These are phyloP conservation scores for Pythium guiyangense DNA, from an alignment of 352 stramenopile genomes.

Conservation along the genomic window DNA sequence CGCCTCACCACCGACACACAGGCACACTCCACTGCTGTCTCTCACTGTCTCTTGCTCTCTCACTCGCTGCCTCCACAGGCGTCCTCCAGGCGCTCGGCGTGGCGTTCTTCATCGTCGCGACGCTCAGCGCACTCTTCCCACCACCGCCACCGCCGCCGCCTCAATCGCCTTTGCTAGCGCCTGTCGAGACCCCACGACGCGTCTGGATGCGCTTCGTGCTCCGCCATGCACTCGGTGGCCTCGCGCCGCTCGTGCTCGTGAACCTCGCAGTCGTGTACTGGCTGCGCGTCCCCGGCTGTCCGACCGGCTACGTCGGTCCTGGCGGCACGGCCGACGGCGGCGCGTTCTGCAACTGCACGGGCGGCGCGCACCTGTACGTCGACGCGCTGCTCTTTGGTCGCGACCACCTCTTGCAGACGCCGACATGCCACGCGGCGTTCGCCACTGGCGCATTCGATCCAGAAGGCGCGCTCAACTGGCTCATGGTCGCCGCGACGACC, in stretches of 20 bases:
- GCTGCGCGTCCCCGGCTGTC: slow-evolving; percentile 58
- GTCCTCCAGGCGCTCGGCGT: too few species aligned
- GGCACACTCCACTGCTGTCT: neutral
- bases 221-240: slow-evolving; percentile 22
- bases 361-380: slow-evolving; percentile 69
- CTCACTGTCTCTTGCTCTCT: too few species aligned
- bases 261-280: slow-evolving; percentile 57
- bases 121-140: too few species aligned
- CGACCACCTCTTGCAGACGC: slow-evolving; percentile 55
- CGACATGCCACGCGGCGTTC: slow-evolving; percentile 56
- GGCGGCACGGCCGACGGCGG: slow-evolving; percentile 45
- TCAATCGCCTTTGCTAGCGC: too few species aligned
- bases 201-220: slow-evolving; percentile 6
- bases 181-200: neutral
- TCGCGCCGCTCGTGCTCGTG: slow-evolving; percentile 27
- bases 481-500: slow-evolving; percentile 53
- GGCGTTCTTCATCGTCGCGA: too few species aligned
- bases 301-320: slow-evolving; percentile 67
- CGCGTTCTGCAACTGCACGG: slow-evolving; percentile 58
- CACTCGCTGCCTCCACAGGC: too few species aligned
- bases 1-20: neutral
- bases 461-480: slow-evolving; percentile 74
- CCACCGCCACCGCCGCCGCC: neutral
- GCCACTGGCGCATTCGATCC: slow-evolving; percentile 65
- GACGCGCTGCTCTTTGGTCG: slow-evolving; percentile 57